Evolutionary conservation across 2,329 filamentous ascomycete genomes (phyloP).

Genomic region (Aureobasidium pullulans): DNA sequence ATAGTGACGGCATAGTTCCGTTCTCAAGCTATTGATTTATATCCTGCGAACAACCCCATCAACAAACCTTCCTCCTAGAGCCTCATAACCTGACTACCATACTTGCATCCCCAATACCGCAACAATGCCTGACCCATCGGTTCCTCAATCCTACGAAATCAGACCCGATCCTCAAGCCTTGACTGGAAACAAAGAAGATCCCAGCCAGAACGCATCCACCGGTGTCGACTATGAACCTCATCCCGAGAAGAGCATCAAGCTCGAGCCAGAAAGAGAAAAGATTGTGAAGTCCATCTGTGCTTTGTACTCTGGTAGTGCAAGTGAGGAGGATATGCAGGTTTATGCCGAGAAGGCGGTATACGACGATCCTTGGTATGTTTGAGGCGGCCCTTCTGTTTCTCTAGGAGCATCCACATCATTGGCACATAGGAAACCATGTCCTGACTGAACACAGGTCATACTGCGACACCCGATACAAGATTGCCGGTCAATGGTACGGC

Average conservation of each 20-base stretch:
- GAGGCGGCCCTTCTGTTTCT: too few relatives aligned
- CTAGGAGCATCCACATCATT: slow-evolving; percentile 26
- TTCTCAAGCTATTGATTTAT: background rate
- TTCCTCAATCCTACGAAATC: slow-evolving; percentile 16
- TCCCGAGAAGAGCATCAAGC: slow-evolving; percentile 28
- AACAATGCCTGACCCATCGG: slow-evolving; percentile 11
- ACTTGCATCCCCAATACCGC: background rate
- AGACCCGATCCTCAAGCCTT: slow-evolving; percentile 23
- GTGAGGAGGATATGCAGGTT: slow-evolving; percentile 42
- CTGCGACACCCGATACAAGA: slow-evolving; percentile 45
- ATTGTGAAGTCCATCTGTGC: slow-evolving; percentile 38
- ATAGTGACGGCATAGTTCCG: background rate
- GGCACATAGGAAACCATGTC: slow-evolving; percentile 37
- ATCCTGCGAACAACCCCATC: background rate
- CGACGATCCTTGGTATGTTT: slow-evolving; percentile 37
- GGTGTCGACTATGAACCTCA: slow-evolving; percentile 37
- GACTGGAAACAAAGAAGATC: slow-evolving; percentile 22
- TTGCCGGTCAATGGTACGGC: slow-evolving; percentile 24
- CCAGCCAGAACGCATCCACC: slow-evolving; percentile 21
- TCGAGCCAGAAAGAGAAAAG: slow-evolving; percentile 30
- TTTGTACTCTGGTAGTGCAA: slow-evolving; percentile 41
- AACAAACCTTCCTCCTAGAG: background rate
- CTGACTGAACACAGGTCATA: slow-evolving; percentile 23
- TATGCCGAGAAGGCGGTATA: slow-evolving; percentile 42
- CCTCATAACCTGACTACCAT: background rate